A percentile compares a stretch with the other conserved stretches of the same genome.
These are phyloP conservation scores for Circinella umbellata DNA, from an alignment of 371 early-diverging fungal species.

Conservation along the genomic window DNA sequence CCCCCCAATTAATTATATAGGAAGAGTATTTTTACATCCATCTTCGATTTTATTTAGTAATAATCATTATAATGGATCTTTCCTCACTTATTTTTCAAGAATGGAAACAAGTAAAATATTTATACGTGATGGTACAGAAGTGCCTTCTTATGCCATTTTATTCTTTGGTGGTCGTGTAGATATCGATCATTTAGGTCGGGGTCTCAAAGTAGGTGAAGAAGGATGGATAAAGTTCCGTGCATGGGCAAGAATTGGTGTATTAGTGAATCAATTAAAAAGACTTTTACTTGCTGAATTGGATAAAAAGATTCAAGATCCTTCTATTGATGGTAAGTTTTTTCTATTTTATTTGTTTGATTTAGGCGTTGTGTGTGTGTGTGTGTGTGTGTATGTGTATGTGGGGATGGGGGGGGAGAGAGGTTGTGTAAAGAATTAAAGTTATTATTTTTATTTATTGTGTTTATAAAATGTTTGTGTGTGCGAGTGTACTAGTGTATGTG, in stretches of 20 bases:
- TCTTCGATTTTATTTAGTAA: slow-evolving; percentile 69
- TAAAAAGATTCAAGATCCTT: slow-evolving; percentile 74
- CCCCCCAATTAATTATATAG: slow-evolving; percentile 21
- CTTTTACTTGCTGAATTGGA: slow-evolving; percentile 71
- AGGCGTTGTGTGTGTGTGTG: slow-evolving; percentile 45
- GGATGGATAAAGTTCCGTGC: slow-evolving; percentile 73
- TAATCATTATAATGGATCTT: slow-evolving; percentile 60
- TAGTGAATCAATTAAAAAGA: slow-evolving; percentile 75
- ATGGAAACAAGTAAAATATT: slow-evolving; percentile 75
- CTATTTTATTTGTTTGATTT: neutral
- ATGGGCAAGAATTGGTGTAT: slow-evolving; percentile 81
- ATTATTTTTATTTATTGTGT: too few species aligned
- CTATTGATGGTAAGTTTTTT: slow-evolving; percentile 49
- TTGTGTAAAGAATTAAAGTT: too few species aligned
- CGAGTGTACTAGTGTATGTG: slow-evolving; percentile 29
- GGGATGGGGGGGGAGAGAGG: neutral
- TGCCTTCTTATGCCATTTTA: slow-evolving; percentile 69
- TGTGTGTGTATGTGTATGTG: slow-evolving; percentile 21
- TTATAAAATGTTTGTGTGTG: slow-evolving; percentile 33
- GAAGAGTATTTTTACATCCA: slow-evolving; percentile 84
- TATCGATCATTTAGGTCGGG: slow-evolving; percentile 74
- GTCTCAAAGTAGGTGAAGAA: slow-evolving; percentile 59
- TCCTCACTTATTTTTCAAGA: slow-evolving; percentile 73
- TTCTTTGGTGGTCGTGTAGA: slow-evolving; percentile 75
- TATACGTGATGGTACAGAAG: slow-evolving; percentile 77